A percentile compares a stretch with the other conserved stretches of the same genome.
phyloP scores from a whole-genome alignment of 345 rosid species.

The Luvunga scandens region DNA sequence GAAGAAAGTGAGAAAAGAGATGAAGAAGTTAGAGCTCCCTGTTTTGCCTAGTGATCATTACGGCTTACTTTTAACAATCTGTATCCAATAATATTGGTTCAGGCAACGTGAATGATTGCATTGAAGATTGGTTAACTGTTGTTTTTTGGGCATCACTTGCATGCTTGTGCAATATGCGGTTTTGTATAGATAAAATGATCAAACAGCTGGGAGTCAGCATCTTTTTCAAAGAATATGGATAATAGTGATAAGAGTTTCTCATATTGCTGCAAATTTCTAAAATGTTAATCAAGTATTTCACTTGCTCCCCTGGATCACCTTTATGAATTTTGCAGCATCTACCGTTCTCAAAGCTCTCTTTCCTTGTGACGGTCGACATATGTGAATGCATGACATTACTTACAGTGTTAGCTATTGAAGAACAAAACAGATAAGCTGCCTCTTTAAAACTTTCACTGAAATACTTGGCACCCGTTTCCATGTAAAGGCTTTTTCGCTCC shows the following conservation, averaged over 20 bases:
- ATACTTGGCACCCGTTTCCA: neutral
- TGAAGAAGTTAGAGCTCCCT: constrained; percentile 66
- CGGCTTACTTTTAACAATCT: constrained; percentile 79
- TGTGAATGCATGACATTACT: neutral
- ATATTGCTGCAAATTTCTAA: neutral
- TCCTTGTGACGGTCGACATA: neutral
- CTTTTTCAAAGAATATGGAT: constrained; percentile 4
- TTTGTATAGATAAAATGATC: constrained; percentile 17
- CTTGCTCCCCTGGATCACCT: neutral
- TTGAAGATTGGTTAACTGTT: neutral
- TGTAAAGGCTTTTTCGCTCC: neutral
- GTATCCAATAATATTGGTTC: constrained; percentile 18
- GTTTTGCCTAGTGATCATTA: constrained; percentile 96
- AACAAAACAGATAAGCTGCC: neutral
- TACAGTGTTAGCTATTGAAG: neutral
- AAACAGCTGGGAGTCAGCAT: neutral
- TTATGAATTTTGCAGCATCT: neutral
- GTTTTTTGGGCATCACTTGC: neutral
- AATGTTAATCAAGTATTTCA: neutral
- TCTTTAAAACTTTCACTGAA: neutral
- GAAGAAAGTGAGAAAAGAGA: constrained; percentile 67
- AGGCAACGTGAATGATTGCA: neutral
- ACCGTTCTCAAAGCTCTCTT: neutral
- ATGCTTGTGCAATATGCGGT: constrained; percentile 19
- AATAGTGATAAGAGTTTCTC: constrained; percentile 1